Evolutionary conservation across 371 early-diverging fungal species (phyloP), one percentile per base, ranked within the genome.

Genomic region (Actinomortierella wolfii): DNA sequence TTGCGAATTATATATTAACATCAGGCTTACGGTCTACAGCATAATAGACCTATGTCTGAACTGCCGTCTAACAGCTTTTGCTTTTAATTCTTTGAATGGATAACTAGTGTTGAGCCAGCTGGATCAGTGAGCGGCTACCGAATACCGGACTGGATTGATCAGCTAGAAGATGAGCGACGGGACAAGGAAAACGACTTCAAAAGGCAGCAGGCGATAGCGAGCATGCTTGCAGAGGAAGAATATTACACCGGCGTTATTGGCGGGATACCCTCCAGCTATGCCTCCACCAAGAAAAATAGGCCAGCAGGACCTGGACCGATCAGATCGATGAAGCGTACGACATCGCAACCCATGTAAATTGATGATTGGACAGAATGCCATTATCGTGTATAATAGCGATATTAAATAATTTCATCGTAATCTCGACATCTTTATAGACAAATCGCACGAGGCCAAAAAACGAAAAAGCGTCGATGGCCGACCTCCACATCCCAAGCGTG

Each of bases 141-240:
- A 29, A 64, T 71, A 26, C 71, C 71, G 7, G 71, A 71, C 40
- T 71, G 71, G 71, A 49, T 71, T 13, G 59, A 34, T 14, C 70
- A 71, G 20, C 47, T 50, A 23, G 55, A 55, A 34, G 61, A 61
- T 21, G 62, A 56, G 2, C 44, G 64, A 1, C 67, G 47, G 42
- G 85, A 82, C 43, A 85, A 85, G 83, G 89, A 89, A 62, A 82
- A 79, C 41, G 34, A 34, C 34, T 34, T 34, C 34, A 80, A 82
- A 52, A 85, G 88, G 0, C 77, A 80, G 9, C 63, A 74, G 45
- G 64, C 89, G 49, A 90, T 90, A 64, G 86, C 84, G 51, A 82
- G 83, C 61, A 89, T 90, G 89, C 77, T 90, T 17, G 87, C 84
- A 2, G 90, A 90, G 48, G 89, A 90, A 64, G 80, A 81, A 51